phyloP scores from a whole-genome alignment of 108 stramenopile genomes.

The Mediolabrus comicus region DNA sequence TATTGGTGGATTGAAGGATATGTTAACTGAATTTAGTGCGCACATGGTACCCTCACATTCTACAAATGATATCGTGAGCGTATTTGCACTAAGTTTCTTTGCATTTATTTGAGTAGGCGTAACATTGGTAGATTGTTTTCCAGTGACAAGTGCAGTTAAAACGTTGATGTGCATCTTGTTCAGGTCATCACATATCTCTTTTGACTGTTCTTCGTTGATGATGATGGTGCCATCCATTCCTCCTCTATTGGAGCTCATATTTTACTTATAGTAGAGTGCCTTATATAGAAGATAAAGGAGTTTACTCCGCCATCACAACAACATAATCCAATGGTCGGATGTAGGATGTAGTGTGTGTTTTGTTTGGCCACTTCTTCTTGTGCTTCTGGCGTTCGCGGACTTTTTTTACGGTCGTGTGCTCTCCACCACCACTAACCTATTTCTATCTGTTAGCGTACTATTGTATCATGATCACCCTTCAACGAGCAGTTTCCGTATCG shows the following conservation, averaged over 20 bases:
- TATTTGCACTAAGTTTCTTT: not conserved
- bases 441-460: too few species aligned
- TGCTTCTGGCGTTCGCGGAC: too few species aligned
- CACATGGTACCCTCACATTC: constrained; percentile 18
- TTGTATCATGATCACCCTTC: not conserved
- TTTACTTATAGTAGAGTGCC: too few species aligned
- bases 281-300: too few species aligned
- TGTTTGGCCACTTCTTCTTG: too few species aligned
- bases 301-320: too few species aligned
- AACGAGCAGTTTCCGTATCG: not conserved
- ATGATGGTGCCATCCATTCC: not conserved
- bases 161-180: constrained; percentile 1
- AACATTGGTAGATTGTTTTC: not conserved
- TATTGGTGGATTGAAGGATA: constrained; percentile 10
- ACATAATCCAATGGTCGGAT: too few species aligned
- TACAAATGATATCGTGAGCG: constrained; percentile 4
- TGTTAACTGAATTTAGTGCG: not conserved
- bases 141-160: constrained; percentile 5
- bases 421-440: too few species aligned
- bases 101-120: constrained; percentile 9
- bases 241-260: too few species aligned
- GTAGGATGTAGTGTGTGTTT: too few species aligned
- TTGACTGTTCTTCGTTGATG: constrained; percentile 9
- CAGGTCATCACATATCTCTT: constrained; percentile 10
- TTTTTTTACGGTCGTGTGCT: too few species aligned